These are phyloP conservation scores for Camelina sativa DNA, from an alignment of 345 rosid genomes.

Conservation along the genomic window DNA sequence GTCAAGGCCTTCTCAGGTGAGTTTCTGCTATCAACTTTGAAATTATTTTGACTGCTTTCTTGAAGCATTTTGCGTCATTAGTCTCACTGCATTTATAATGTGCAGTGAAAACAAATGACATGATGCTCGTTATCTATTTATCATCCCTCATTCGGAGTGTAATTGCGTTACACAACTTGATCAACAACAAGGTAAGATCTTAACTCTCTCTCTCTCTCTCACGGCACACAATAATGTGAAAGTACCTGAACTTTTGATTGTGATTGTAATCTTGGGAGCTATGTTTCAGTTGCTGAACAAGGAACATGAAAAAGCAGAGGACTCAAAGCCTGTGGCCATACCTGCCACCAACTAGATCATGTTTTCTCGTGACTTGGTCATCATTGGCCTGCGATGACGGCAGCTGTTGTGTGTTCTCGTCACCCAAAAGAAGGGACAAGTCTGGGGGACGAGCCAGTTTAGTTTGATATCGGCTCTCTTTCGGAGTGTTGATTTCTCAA, in stretches of 20 bases:
- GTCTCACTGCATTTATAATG: constrained; percentile 14
- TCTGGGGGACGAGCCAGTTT: constrained; percentile 12
- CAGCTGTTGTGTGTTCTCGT: constrained; percentile 27
- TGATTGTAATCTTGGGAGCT: constrained; percentile 15
- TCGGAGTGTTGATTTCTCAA: constrained; percentile 4
- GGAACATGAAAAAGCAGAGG: constrained; percentile 90
- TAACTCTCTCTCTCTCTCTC: not conserved
- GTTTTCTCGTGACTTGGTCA: constrained; percentile 21
- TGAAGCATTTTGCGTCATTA: constrained; percentile 21
- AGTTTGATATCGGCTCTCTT: constrained; percentile 21
- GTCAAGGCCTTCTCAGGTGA: constrained; percentile 86
- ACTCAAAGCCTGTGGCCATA: constrained; percentile 65
- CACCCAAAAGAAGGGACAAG: not conserved
- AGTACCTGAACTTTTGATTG: constrained; percentile 4
- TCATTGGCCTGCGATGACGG: constrained; percentile 28
- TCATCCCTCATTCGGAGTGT: constrained; percentile 84
- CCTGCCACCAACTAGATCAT: constrained; percentile 45
- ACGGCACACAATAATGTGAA: not conserved
- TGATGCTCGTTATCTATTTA: constrained; percentile 85
- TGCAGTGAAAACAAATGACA: constrained; percentile 90
- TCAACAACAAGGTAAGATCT: constrained; percentile 80
- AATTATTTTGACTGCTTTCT: not conserved
- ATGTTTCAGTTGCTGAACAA: constrained; percentile 75
- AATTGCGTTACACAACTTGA: constrained; percentile 93
- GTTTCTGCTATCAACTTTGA: constrained; percentile 7